These are phyloP conservation scores for Schwanniomyces occidentalis DNA, from an alignment of 805 yeast genomes.

Conservation along the genomic window DNA sequence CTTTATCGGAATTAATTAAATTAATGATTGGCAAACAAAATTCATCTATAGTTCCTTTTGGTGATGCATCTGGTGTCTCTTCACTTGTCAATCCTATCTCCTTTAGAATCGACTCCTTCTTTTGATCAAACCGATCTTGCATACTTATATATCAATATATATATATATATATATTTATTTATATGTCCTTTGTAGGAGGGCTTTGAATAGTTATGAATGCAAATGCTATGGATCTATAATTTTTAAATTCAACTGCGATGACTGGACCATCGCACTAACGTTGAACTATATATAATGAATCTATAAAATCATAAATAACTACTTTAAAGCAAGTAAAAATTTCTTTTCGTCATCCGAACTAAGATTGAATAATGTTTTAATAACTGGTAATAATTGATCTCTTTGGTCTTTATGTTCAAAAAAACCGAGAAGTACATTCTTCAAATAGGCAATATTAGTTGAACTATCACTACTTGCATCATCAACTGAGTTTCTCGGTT, in stretches of 20 bases:
- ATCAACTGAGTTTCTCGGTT: slow-evolving; percentile 8
- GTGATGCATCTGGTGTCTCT: slow-evolving; percentile 64
- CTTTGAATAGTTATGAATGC: not conserved
- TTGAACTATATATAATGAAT: slow-evolving; percentile 5
- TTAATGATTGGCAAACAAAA: slow-evolving; percentile 71
- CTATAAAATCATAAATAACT: slow-evolving; percentile 6
- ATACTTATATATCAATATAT: slow-evolving; percentile 10
- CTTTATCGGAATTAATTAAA: slow-evolving; percentile 58
- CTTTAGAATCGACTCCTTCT: slow-evolving; percentile 53
- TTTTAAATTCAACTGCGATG: not conserved
- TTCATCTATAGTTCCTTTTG: slow-evolving; percentile 84
- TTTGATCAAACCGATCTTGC: slow-evolving; percentile 65
- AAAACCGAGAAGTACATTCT: slow-evolving; percentile 88
- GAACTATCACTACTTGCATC: slow-evolving; percentile 13
- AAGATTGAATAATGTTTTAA: slow-evolving; percentile 70
- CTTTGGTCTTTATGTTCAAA: slow-evolving; percentile 93
- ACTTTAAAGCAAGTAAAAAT: slow-evolving; percentile 56
- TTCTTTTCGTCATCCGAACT: slow-evolving; percentile 72
- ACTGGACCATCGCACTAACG: slow-evolving; percentile 3
- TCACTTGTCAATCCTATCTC: slow-evolving; percentile 49
- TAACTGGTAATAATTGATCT: slow-evolving; percentile 78
- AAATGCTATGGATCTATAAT: not conserved
- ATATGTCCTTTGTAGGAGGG: not conserved
- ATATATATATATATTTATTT: not conserved
- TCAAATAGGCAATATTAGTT: slow-evolving; percentile 64